Base-by-base conservation (phyloP, 129 eudicot species). In the Helichrysum umbraculigerum region DNA sequence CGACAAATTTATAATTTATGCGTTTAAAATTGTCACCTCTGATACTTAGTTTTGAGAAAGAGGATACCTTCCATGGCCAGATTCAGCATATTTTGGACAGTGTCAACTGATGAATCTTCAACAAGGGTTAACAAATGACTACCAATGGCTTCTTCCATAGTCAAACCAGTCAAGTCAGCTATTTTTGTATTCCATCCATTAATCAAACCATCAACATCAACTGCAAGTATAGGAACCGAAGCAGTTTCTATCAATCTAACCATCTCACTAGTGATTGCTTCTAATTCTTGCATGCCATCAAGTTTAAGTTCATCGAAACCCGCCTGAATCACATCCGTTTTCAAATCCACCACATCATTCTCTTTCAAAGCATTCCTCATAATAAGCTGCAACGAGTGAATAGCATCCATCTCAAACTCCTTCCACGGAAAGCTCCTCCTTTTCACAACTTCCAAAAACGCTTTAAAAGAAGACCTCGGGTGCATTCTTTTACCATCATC, bases 141-240 rank as follows among this genome's bases (percentile, higher is more conserved):
- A 25, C 98, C 97, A 58, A 91, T 88, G 9, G 96, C 98, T 67
- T 84, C 79, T 39, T 86, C 90, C 61, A 94, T 91, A 3, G 93
- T 79, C 78, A 94, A 87, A 77, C 98, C 93, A 20, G 98, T 91
- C 57, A 94, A 74, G 35, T 91, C 98, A 7, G 96, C 89, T 71
- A 94, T 89, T 64, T 94, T 94, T 0, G 96, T 83, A 62, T 94
- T 94, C 98, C 98, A 94, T n/a, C 98, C 98, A 47, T 94, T 88
- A 32, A 94, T 85, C 21, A 79, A 70, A 33, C 95, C 93, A 66
- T 91, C 88, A 14, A 76, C 88, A 85, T 91, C 98, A 56, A 94
- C 93, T 0, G 98, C 98, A 74, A 94, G 85, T 35, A 94, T 89
- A 8, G 98, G 98, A 44, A 94, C 98, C 5, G 96, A 79, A 67